These are phyloP conservation scores for Adansonia gregorii DNA, from an alignment of 441 rosid species.

Conservation along the genomic window DNA sequence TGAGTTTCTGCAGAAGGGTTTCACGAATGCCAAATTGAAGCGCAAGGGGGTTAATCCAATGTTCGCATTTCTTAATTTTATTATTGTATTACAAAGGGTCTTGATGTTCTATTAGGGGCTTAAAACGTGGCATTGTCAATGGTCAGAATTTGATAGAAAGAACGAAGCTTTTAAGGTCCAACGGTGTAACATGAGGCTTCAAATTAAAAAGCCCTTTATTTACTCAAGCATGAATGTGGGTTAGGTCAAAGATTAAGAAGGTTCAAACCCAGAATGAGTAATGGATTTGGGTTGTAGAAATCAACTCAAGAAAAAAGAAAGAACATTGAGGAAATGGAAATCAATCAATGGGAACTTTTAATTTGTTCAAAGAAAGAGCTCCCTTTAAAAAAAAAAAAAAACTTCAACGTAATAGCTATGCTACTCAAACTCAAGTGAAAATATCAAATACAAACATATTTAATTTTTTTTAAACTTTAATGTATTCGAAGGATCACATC, in stretches of 20 bases:
- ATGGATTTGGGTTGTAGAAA: neutral
- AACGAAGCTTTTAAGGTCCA: neutral
- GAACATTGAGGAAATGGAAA: neutral
- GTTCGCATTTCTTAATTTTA: neutral
- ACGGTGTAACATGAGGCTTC: neutral
- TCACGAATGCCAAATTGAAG: neutral
- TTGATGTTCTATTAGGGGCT: neutral
- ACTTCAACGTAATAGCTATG: no score
- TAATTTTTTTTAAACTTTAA: no score
- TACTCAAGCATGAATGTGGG: neutral
- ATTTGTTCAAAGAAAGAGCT: no score
- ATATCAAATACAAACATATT: no score
- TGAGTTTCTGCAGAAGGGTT: neutral
- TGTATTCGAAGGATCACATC: no score
- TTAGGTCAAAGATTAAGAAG: neutral
- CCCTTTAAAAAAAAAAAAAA: no score
- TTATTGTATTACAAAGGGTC: neutral
- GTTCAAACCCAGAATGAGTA: neutral
- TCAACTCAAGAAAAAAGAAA: neutral
- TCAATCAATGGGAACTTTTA: neutral
- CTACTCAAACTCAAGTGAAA: no score
- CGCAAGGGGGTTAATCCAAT: neutral
- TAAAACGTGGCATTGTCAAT: neutral
- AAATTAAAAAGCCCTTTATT: neutral
- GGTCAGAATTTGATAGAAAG: neutral